Base-by-base conservation (phyloP, 2,329 filamentous ascomycete species). In the Colletotrichum tabaci region DNA sequence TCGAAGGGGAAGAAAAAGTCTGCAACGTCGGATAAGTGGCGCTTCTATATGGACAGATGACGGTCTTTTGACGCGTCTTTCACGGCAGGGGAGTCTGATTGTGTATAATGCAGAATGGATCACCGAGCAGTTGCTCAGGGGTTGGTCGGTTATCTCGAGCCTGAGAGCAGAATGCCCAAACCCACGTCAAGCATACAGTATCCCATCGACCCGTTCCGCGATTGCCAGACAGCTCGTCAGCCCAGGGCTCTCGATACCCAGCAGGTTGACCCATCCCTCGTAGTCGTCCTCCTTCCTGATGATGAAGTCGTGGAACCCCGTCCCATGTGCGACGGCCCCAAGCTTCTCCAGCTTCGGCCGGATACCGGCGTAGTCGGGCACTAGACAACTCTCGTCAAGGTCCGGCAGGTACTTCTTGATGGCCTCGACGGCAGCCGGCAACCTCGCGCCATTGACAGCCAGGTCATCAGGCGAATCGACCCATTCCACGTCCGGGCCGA, bases 401-500 rank as follows among this genome's bases (percentile, higher is more conserved):
- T 84, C 87, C 0, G 96, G 96, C 4, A 99, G 84, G 79, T 97
- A 99, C 9, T 87, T 86, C 75, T 87, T 85, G 69, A 99, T 98
- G 77, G 94, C 94, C 13, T 84, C 84, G 0, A 97, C 81, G 0
- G 95, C 95, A 49, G 89, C 85, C 2, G 83, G 80, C 66, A 98
- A 84, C 15, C 93, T 87, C 26, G 84, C 84, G 1, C 86, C 83
- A 74, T 90, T 94, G 18, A 93, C 92, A 2, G 86, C 84, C n/a
- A 98, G 85, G 77, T 98, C 90, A 10, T 83, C 82, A 0, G 94
- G 90, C 1, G 86, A 84, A 60, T 92, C 88, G 0, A 98, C 92
- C 96, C 96, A 98, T 80, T 98, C 94, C 16, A 98, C 93, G 79
- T 99, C 96, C 0, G 96, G 96, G 0, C 96, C 96, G 81, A 99